A percentile compares a stretch with the other conserved stretches of the same genome.
Evolutionary conservation across 2,329 filamentous ascomycete genomes (phyloP).

Genomic region (Apiospora sp.): DNA sequence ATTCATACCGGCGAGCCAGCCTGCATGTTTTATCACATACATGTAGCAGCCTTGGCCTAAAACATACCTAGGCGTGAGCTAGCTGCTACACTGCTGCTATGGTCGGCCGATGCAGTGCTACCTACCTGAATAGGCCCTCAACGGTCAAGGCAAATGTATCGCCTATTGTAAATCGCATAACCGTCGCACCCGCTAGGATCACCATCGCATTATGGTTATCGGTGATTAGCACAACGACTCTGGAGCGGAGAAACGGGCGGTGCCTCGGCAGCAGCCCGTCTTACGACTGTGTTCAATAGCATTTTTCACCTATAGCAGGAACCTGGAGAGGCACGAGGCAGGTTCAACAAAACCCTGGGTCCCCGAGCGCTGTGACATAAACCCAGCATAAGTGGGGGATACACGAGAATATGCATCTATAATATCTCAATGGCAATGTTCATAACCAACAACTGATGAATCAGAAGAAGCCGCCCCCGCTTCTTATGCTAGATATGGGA

Average conservation of each 20-base stretch:
- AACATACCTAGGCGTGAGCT: neutral
- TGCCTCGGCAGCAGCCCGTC: neutral
- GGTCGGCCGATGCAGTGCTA: neutral
- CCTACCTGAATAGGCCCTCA: neutral
- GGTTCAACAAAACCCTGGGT: neutral
- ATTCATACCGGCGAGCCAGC: neutral
- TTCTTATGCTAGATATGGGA: neutral
- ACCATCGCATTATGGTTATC: slow-evolving; percentile 5
- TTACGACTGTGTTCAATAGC: neutral
- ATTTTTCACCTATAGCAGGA: neutral
- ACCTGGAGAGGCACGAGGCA: neutral
- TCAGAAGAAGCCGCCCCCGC: neutral
- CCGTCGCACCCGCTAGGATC: neutral
- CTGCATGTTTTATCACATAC: slow-evolving; percentile 2
- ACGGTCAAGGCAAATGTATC: neutral
- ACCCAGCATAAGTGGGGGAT: neutral
- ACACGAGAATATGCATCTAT: neutral
- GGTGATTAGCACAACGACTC: neutral
- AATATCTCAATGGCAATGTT: neutral
- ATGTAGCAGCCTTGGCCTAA: neutral
- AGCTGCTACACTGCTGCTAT: neutral
- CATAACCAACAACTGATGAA: neutral
- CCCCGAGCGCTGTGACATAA: neutral
- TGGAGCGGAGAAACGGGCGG: neutral
- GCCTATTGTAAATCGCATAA: neutral